Evolutionary conservation across 495 filamentous ascomycete genomes (phyloP).

Genomic region (Peziza echinospora): DNA sequence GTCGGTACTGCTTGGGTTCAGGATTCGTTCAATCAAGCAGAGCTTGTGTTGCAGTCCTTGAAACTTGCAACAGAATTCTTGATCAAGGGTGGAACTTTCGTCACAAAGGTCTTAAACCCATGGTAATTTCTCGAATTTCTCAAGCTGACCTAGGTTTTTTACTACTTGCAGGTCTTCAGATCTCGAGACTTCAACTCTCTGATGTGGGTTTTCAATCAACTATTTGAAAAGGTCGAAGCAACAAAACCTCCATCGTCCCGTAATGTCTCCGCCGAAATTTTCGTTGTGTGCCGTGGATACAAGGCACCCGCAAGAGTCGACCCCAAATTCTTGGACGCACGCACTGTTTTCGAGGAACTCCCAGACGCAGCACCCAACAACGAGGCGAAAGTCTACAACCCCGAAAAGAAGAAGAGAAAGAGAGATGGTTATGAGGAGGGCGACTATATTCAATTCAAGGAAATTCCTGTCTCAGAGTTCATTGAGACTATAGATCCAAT

Average conservation of each 20-base stretch:
- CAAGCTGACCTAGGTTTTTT: no score
- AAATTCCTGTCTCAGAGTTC: conserved; percentile 71
- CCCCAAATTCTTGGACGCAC: conserved; percentile 76
- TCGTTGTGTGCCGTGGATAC: conserved; percentile 86
- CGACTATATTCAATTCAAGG: conserved; percentile 80
- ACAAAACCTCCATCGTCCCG: conserved; percentile 91
- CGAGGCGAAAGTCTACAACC: conserved; percentile 94
- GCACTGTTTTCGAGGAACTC: conserved; percentile 87
- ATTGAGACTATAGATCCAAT: conserved; percentile 90
- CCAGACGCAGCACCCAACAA: conserved; percentile 75
- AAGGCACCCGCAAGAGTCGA: conserved; percentile 86
- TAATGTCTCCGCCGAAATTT: conserved; percentile 93
- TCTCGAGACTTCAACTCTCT: conserved; percentile 95
- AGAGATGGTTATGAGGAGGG: conserved; percentile 94
- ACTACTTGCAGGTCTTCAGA: no score
- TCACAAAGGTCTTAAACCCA: conserved; percentile 99
- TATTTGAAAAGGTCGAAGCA: conserved; percentile 84
- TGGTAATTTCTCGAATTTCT: no score
- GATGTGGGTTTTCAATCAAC: conserved; percentile 93
- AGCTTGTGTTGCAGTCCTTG: conserved; percentile 75
- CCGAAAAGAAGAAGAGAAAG: conserved; percentile 90
- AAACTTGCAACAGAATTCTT: conserved; percentile 91
- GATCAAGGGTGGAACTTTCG: conserved; percentile 72
- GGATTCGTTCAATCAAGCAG: conserved; percentile 93
- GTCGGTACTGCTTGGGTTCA: conserved; percentile 97